Conservation (phyloP, 306 rosid genomes). For the Coriaria nepalensis region DNA sequence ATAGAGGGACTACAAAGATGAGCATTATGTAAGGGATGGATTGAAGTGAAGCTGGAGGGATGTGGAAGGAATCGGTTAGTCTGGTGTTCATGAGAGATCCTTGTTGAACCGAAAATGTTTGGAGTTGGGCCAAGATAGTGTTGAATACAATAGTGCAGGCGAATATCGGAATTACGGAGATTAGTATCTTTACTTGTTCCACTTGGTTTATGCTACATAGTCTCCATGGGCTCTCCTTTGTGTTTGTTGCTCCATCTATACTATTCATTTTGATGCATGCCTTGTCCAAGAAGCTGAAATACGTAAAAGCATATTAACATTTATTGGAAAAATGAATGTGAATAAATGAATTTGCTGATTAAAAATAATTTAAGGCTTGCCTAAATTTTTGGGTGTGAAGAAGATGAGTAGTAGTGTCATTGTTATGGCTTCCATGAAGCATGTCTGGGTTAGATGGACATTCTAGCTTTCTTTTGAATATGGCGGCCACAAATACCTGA, state of each 20-base stretch:
- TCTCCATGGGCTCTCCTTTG: constrained; percentile 72
- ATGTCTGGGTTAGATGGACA: constrained; percentile 50
- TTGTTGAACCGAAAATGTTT: constrained; percentile 95
- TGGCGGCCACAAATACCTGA: constrained; percentile 91
- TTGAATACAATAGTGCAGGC: constrained; percentile 95
- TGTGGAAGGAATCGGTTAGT: constrained; percentile 43
- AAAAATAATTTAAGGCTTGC: constrained; percentile 15
- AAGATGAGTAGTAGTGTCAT: constrained; percentile 1
- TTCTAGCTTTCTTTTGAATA: constrained; percentile 51
- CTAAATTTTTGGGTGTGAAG: constrained; percentile 51
- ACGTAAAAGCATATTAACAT: background rate
- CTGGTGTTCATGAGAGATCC: constrained; percentile 71
- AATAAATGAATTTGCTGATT: background rate
- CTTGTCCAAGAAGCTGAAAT: constrained; percentile 71
- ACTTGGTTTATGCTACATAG: constrained; percentile 61
- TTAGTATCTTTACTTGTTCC: constrained; percentile 57
- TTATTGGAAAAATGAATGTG: background rate
- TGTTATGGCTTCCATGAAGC: constrained; percentile 45
- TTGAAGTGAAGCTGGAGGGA: constrained; percentile 95
- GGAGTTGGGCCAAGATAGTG: constrained; percentile 93
- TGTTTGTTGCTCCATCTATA: constrained; percentile 19
- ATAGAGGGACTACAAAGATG: constrained; percentile 62
- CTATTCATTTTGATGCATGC: constrained; percentile 47
- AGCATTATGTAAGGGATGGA: constrained; percentile 83
- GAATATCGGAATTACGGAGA: constrained; percentile 75